A percentile compares a stretch with the other conserved stretches of the same genome.
Conservation (phyloP, 1,284 basidiomycete genomes). For the Fomes fomentarius region DNA sequence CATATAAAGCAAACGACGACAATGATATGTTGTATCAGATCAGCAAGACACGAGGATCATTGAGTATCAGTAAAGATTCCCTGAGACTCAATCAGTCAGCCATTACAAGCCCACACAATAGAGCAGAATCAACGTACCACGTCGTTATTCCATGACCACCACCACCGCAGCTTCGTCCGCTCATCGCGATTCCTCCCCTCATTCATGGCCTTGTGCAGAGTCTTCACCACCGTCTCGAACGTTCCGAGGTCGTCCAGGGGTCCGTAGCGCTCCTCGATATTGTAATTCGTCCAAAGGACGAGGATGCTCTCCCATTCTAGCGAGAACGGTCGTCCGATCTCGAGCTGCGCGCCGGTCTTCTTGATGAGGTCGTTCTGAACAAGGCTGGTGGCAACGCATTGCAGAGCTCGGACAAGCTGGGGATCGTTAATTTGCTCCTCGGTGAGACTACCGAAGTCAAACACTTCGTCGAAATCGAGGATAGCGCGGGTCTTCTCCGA, state of each 20-base stretch:
- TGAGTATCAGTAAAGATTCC: no score
- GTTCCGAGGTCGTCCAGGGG: not conserved
- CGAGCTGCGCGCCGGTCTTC: not conserved
- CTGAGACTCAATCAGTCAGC: no score
- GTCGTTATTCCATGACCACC: conserved; percentile 2
- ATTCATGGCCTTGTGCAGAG: not conserved
- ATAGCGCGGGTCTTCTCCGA: not conserved
- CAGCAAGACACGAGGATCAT: not conserved
- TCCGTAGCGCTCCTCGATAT: not conserved
- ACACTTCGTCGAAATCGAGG: not conserved
- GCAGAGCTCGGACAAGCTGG: not conserved
- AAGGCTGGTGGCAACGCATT: not conserved
- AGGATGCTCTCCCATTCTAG: conserved; percentile 5
- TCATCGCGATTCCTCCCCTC: not conserved
- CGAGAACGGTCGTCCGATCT: not conserved
- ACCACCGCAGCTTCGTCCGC: conserved; percentile 1
- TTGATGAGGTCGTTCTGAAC: not conserved
- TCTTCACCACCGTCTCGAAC: not conserved
- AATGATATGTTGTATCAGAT: not conserved
- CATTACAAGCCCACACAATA: no score
- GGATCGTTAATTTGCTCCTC: no score
- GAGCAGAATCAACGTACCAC: no score
- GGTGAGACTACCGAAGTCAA: conserved; percentile 4
- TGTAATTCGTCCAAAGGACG: not conserved
- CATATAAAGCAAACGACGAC: no score